phyloP scores from a whole-genome alignment of 108 stramenopile genomes.

The Cyclostephanos invisitatus region DNA sequence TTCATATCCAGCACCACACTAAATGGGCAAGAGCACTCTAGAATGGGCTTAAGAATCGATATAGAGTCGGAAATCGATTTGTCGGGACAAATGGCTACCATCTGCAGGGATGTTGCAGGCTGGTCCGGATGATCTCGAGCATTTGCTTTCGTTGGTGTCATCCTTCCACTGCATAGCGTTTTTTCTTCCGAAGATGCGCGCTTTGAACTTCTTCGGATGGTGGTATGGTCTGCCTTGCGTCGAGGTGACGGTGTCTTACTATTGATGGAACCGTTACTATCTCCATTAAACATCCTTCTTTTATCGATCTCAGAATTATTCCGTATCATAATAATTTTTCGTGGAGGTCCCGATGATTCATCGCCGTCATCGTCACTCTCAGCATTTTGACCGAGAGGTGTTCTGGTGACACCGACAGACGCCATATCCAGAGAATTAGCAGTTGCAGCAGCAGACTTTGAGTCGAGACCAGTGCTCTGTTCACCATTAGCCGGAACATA shows the following conservation, averaged over 20 bases:
- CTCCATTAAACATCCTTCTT: constrained; percentile 22
- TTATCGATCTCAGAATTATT: constrained; percentile 29
- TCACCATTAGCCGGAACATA: background rate
- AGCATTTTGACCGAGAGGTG: background rate
- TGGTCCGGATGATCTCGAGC: background rate
- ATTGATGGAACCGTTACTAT: constrained; percentile 4
- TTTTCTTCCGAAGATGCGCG: background rate
- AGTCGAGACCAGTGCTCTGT: constrained; percentile 4
- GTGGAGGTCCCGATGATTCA: constrained; percentile 24
- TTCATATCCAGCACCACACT: constrained; percentile 82
- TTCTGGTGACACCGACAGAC: background rate
- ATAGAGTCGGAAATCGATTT: constrained; percentile 65
- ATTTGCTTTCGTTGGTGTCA: constrained; percentile 3
- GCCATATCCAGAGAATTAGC: background rate
- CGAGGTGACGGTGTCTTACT: constrained; percentile 28
- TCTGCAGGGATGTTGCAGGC: constrained; percentile 31
- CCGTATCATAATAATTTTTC: constrained; percentile 46
- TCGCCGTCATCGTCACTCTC: constrained; percentile 12
- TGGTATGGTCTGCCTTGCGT: constrained; percentile 5
- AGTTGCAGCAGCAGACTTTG: constrained; percentile 18
- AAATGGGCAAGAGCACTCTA: constrained; percentile 60
- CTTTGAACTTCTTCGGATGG: background rate
- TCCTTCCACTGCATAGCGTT: constrained; percentile 16
- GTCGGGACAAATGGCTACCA: constrained; percentile 47
- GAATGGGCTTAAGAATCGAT: constrained; percentile 53